Conservation (phyloP, 768 basidiomycete genomes). For the Mycena alexandri region DNA sequence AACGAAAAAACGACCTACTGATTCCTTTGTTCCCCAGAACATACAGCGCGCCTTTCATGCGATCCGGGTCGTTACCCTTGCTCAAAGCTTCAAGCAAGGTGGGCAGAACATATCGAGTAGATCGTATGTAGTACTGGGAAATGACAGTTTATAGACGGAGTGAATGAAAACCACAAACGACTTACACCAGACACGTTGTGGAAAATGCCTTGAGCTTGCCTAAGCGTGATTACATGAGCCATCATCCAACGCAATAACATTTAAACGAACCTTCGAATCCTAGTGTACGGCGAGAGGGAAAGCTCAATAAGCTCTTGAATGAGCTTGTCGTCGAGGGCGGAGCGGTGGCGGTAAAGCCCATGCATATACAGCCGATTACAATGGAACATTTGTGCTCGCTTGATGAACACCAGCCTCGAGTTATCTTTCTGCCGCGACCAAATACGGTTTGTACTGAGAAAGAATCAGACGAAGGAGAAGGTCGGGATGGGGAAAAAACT, state of each 20-base stretch:
- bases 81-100: conserved; percentile 69
- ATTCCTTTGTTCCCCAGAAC: conserved; percentile 80
- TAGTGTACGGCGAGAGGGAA: conserved; percentile 84
- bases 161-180: conserved; percentile 25
- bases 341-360: conserved; percentile 78
- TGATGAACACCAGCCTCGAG: conserved; percentile 78
- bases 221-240: conserved; percentile 44
- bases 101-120: conserved; percentile 75
- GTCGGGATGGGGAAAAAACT: conserved; percentile 39
- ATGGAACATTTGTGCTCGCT: conserved; percentile 85
- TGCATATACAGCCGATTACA: conserved; percentile 83
- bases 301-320: conserved; percentile 78
- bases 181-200: conserved; percentile 75
- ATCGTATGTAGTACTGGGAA: conserved; percentile 75
- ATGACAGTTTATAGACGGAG: conserved; percentile 5
- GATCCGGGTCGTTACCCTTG: conserved; percentile 88
- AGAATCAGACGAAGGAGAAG: neutral
- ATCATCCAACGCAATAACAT: neutral
- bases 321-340: conserved; percentile 78
- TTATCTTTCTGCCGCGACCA: conserved; percentile 83
- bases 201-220: conserved; percentile 77
- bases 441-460: conserved; percentile 69
- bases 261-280: conserved; percentile 73
- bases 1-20: conserved; percentile 53
- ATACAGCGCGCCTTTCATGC: conserved; percentile 95